These are phyloP conservation scores for Colletotrichum lindemuthianum DNA, from an alignment of 2,329 filamentous ascomycete species.

Conservation along the genomic window DNA sequence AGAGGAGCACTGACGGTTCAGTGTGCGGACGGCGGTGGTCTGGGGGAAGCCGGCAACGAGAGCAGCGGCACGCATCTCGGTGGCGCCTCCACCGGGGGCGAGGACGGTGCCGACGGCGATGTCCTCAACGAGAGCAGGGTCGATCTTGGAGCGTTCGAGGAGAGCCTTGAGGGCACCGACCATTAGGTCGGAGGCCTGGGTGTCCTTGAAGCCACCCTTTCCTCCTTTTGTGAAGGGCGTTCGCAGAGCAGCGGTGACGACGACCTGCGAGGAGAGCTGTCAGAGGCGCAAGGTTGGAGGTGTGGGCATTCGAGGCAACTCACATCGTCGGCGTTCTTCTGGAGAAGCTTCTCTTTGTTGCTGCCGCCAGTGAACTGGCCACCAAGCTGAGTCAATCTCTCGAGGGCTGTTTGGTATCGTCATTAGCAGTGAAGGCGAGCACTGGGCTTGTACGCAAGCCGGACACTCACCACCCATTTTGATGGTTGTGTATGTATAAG, in stretches of 20 bases:
- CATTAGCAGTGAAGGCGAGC: not conserved
- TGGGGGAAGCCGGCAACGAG: slow-evolving; percentile 92
- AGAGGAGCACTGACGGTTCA: slow-evolving; percentile 95
- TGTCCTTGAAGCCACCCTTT: slow-evolving; percentile 96
- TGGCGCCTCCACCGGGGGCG: slow-evolving; percentile 91
- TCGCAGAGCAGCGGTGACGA: slow-evolving; percentile 91
- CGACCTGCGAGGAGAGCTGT: slow-evolving; percentile 65
- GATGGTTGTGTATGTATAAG: slow-evolving; percentile 20
- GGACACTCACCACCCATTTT: slow-evolving; percentile 51
- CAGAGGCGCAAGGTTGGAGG: slow-evolving; percentile 36
- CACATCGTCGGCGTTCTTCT: slow-evolving; percentile 76
- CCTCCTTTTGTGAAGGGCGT: slow-evolving; percentile 93
- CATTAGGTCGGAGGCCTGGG: slow-evolving; percentile 84
- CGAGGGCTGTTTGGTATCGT: slow-evolving; percentile 55
- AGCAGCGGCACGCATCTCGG: slow-evolving; percentile 93
- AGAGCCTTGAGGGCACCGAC: slow-evolving; percentile 84
- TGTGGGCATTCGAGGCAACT: slow-evolving; percentile 15
- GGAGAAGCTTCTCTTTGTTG: slow-evolving; percentile 65
- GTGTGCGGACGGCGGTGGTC: slow-evolving; percentile 81
- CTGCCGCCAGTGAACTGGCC: slow-evolving; percentile 66
- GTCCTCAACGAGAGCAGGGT: slow-evolving; percentile 89
- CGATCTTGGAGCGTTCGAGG: slow-evolving; percentile 86
- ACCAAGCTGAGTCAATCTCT: slow-evolving; percentile 69
- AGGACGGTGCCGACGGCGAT: slow-evolving; percentile 92
- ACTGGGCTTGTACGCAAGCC: slow-evolving; percentile 16